phyloP scores from a whole-genome alignment of 2,329 filamentous ascomycete genomes.

The Talaromyces sp. region DNA sequence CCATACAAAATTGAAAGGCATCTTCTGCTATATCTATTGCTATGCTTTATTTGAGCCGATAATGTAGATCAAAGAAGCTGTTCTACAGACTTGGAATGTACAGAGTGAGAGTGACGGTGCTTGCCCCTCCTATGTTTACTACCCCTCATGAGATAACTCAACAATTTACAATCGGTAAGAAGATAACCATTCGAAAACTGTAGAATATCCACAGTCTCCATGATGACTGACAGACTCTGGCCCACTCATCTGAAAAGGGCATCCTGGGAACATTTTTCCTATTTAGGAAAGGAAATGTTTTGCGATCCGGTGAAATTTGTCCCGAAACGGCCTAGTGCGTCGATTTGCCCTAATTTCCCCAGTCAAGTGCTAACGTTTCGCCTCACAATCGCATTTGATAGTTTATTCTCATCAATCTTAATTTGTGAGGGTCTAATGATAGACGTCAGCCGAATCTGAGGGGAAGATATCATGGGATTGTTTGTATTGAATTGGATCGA shows the following conservation, averaged over 20 bases:
- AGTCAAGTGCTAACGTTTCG: not conserved
- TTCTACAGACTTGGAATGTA: not conserved
- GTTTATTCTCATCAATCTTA: not conserved
- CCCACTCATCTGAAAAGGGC: not conserved
- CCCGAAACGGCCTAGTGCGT: conserved; percentile 9
- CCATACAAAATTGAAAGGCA: not conserved
- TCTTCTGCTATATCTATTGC: not conserved
- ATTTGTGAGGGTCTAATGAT: not conserved
- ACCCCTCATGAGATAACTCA: not conserved
- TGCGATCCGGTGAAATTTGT: not conserved
- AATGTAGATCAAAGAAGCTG: not conserved
- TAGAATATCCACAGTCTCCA: not conserved
- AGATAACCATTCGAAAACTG: not conserved
- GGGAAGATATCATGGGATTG: not conserved
- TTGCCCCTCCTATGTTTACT: not conserved
- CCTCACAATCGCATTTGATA: not conserved
- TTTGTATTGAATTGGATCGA: not conserved
- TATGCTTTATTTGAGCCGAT: not conserved
- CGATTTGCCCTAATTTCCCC: conserved; percentile 7
- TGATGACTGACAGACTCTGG: not conserved
- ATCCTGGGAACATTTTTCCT: conserved; percentile 16
- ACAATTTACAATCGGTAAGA: not conserved
- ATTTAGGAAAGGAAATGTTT: conserved; percentile 12
- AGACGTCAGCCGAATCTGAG: not conserved
- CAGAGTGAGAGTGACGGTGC: not conserved